Percentiles rank a stretch among this genome's conserved stretches.
Conservation (phyloP, 441 rosid genomes). For the Gossypium gossypioides region DNA sequence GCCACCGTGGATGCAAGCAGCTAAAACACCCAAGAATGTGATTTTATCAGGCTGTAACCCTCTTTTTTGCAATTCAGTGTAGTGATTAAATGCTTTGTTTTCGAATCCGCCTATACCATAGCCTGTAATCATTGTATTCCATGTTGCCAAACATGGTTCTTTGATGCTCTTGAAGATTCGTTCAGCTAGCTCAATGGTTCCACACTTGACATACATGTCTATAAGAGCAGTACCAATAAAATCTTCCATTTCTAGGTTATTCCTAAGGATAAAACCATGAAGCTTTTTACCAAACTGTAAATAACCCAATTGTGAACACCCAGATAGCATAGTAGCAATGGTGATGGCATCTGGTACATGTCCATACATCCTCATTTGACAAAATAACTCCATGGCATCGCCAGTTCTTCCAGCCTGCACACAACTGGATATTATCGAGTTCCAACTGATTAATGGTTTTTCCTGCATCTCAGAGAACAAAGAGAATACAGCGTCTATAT, state of each 20-base stretch:
- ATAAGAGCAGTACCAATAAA: constrained; percentile 69
- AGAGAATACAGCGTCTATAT: constrained; percentile 37
- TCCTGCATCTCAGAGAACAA: constrained; percentile 45
- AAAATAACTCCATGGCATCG: constrained; percentile 40
- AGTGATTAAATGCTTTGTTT: constrained; percentile 40
- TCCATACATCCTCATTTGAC: constrained; percentile 46
- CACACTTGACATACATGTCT: constrained; percentile 75
- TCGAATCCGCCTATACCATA: constrained; percentile 58
- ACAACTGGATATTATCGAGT: constrained; percentile 68
- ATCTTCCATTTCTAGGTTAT: constrained; percentile 41
- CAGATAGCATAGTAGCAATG: constrained; percentile 49
- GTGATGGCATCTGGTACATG: constrained; percentile 50
- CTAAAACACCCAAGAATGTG: constrained; percentile 63
- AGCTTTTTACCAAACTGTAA: constrained; percentile 52
- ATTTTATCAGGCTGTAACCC: constrained; percentile 55
- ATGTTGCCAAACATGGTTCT: constrained; percentile 51
- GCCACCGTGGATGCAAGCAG: constrained; percentile 66
- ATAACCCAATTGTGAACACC: constrained; percentile 59
- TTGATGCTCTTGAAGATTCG: constrained; percentile 41
- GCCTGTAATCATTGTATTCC: constrained; percentile 72
- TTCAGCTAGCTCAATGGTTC: constrained; percentile 45
- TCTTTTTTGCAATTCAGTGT: constrained; percentile 37
- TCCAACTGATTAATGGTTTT: constrained; percentile 59
- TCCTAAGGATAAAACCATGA: constrained; percentile 47
- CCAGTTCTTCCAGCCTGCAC: constrained; percentile 50